Percentiles rank a stretch among this genome's conserved stretches.
Evolutionary conservation across 2,329 filamentous ascomycete species (phyloP).

Genomic region (Scleromitrula shiraiana): DNA sequence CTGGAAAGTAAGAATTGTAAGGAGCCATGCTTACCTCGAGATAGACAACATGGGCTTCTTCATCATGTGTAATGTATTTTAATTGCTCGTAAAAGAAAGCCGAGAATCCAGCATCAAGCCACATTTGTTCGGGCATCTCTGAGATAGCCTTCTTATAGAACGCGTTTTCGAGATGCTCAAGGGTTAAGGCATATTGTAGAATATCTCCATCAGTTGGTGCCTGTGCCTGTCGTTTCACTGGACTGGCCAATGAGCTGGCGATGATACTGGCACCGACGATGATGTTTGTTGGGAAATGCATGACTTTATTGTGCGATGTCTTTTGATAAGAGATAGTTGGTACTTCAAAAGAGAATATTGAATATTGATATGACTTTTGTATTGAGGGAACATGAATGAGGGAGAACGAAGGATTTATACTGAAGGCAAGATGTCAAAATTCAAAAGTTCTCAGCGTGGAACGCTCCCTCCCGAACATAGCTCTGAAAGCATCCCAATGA

Average conservation of each 20-base stretch:
- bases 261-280: constrained; percentile 13
- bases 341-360: neutral
- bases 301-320: constrained; percentile 7
- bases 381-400: neutral
- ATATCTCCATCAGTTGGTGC: constrained; percentile 27
- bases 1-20: too few species aligned
- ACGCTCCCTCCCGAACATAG: too few species aligned
- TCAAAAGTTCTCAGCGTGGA: too few species aligned
- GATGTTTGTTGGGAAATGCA: constrained; percentile 22
- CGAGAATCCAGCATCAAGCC: constrained; percentile 43
- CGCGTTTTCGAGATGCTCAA: constrained; percentile 52
- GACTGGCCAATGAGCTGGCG: constrained; percentile 11
- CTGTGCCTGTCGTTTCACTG: constrained; percentile 19
- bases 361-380: neutral
- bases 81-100: constrained; percentile 49
- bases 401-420: too few species aligned
- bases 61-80: constrained; percentile 48
- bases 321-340: neutral
- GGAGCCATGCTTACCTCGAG: too few species aligned
- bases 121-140: constrained; percentile 46
- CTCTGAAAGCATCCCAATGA: too few species aligned
- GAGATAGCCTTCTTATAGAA: constrained; percentile 56
- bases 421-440: too few species aligned
- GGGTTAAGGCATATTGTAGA: constrained; percentile 41
- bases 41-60: constrained; percentile 49